phyloP scores from a whole-genome alignment of 495 filamentous ascomycete species.

The Cladorrhinum samala region DNA sequence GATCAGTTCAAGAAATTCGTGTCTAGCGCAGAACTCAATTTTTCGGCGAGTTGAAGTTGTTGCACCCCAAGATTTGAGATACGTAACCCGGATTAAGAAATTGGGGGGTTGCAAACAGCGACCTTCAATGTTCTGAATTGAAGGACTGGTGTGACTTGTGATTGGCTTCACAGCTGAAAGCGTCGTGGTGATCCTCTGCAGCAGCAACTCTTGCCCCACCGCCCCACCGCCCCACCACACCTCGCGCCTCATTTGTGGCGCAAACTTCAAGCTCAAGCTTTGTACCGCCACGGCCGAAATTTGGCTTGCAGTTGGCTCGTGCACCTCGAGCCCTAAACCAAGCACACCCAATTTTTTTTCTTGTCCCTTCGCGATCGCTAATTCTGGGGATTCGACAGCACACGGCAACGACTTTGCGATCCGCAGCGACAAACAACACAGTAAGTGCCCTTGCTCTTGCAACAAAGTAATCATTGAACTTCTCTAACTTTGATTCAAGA shows the following conservation, averaged over 20 bases:
- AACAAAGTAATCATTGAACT: background rate
- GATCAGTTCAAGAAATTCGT: too few species aligned
- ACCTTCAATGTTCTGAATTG: too few species aligned
- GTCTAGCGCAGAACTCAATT: too few species aligned
- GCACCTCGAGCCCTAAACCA: conserved; percentile 32
- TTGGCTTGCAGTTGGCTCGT: conserved; percentile 17
- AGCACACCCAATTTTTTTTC: conserved; percentile 32
- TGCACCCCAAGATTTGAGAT: too few species aligned
- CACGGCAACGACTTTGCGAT: conserved; percentile 27
- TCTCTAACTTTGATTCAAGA: conserved; percentile 33
- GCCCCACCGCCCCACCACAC: background rate
- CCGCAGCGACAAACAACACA: conserved; percentile 33
- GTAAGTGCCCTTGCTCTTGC: conserved; percentile 26
- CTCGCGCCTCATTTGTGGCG: conserved; percentile 7
- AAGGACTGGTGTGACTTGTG: too few species aligned
- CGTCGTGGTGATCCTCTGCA: too few species aligned
- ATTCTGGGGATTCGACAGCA: conserved; percentile 27
- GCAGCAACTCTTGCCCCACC: conserved; percentile 1
- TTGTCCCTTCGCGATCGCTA: conserved; percentile 24
- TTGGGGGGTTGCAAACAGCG: too few species aligned
- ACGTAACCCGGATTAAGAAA: too few species aligned
- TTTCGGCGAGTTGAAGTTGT: too few species aligned
- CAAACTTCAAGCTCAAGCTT: background rate
- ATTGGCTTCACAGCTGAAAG: background rate
- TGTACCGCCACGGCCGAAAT: conserved; percentile 21